Evolutionary conservation across 176 grass and related monocot genomes (phyloP).

Genomic region (Zea mays): DNA sequence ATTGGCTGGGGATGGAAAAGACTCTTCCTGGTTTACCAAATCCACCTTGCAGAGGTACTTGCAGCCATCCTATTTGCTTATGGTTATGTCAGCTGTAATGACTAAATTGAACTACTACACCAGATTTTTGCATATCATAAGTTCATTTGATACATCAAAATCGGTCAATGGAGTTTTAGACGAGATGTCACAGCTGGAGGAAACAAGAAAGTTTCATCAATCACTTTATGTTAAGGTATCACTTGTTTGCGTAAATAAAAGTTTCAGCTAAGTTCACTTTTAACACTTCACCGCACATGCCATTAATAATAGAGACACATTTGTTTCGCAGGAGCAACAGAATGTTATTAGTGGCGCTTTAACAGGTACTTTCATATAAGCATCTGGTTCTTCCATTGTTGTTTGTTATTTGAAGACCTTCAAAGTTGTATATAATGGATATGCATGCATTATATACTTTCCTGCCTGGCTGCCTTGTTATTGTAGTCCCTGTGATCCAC

Average conservation of each 20-base stretch:
- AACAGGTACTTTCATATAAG: conserved; percentile 52
- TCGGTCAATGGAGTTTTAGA: conserved; percentile 67
- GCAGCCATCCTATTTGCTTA: conserved; percentile 29
- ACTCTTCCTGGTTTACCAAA: conserved; percentile 87
- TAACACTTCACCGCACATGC: conserved; percentile 22
- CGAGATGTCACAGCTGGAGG: conserved; percentile 90
- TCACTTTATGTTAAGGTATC: conserved; percentile 77
- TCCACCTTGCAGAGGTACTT: conserved; percentile 66
- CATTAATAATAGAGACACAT: conserved; percentile 31
- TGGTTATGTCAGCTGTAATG: conserved; percentile 4
- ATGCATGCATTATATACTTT: background rate
- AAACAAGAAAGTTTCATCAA: conserved; percentile 98
- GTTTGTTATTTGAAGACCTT: conserved; percentile 27
- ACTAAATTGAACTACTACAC: conserved; percentile 33
- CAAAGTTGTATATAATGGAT: background rate
- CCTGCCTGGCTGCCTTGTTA: background rate
- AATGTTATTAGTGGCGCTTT: conserved; percentile 39
- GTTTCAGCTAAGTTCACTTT: background rate
- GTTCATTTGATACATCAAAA: conserved; percentile 62
- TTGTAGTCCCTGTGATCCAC: background rate
- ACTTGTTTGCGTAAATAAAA: conserved; percentile 17
- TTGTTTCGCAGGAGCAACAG: conserved; percentile 54
- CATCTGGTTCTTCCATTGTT: conserved; percentile 32
- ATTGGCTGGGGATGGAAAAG: conserved; percentile 44
- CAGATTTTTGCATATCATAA: conserved; percentile 81